Base-by-base conservation (phyloP, 495 filamentous ascomycete genomes). In the Daldinia childiae region DNA sequence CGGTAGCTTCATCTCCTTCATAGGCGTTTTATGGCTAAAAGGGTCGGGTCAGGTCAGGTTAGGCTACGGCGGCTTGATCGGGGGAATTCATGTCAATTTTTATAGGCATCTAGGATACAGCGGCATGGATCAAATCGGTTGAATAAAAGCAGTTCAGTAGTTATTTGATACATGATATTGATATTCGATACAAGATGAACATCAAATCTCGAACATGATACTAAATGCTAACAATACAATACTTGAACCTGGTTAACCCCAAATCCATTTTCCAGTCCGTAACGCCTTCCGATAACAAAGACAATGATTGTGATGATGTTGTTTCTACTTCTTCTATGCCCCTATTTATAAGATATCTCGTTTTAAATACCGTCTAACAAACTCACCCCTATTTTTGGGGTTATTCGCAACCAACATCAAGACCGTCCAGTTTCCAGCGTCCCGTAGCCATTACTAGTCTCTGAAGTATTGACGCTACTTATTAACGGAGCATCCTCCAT, bases 11-110 rank as follows among this genome's bases (percentile, higher is more conserved):
- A 73, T 64, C 50, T 59, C 67, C 32, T 11, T 34, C 15, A 48
- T 63, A 66, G 76, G 76, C 76, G 76, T 77, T 77, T 59, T 57
- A 41, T 38, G 71, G 71, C 51, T 58, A 26, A 26, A 51, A 59
- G 58, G 73, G 68, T 72, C 65, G 65, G 64, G 65, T 58, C 71
- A 52, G 57, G 58, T 27, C 52, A 45, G 54, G 57, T 29, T 45
- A 58, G 8, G 30, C 17, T 58, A 39, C 17, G 30, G 39, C 29
- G 17, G 17, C 43, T 45, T n/a, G 64, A 36, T 11, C 2, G 59
- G 63, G 63, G 69, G 43, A 48, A 59, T 72, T 67, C 55, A 72
- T 59, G 58, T 64, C 69, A 27, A 15, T 27, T 71, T 62, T 58
- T 58, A 52, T 24, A 52, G 52, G 30, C 39, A 39, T 57, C 54